Base-by-base conservation (phyloP, 306 rosid genomes). In the Oxytropis ochrocephala region DNA sequence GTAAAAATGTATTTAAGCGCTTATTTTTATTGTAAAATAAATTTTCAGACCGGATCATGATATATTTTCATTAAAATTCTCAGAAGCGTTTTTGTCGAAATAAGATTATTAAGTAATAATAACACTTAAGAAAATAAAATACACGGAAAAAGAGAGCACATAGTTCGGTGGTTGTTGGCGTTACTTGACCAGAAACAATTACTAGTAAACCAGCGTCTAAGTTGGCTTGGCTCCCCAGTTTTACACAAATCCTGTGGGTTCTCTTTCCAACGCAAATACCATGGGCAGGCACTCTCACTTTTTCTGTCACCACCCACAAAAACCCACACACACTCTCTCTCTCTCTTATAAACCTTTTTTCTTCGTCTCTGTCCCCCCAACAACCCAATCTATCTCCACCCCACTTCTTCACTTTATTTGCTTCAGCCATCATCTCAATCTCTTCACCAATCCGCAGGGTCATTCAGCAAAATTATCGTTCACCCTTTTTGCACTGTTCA, bases 281-380 rank as follows among this genome's bases (percentile, higher is more conserved):
- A 87, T 87, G 95, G 96, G 97, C 95, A n/a, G n/a, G n/a, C n/a
- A n/a, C n/a, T n/a, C n/a, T n/a, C n/a, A 80, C 86, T 82, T 73
- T 81, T 79, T 76, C 73, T 69, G 75, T 57, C 85, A 4, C 39
- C 80, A 16, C 49, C 84, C 32, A 7, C 39, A 5, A 35, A 1
- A 18, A 5, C n/a, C 8, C 19, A 53, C 64, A 27, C 52, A 21
- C 36, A 6, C 42, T 4, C 6, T 13, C 58, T 46, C 17, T 65
- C 56, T 42, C 53, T 54, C 64, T 41, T 82, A 50, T 79, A 74
- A 62, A 7, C 8, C 43, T 10, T 38, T 38, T 33, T 35, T 7
- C 29, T 47, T 63, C 35, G 14, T 39, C 72, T 54, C 18, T 66
- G 58, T 50, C 44, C 33, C 72, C 18, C 30, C 18, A 57, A 52